Conservation (phyloP, 768 basidiomycete species). For the Auricularia sp. region DNA sequence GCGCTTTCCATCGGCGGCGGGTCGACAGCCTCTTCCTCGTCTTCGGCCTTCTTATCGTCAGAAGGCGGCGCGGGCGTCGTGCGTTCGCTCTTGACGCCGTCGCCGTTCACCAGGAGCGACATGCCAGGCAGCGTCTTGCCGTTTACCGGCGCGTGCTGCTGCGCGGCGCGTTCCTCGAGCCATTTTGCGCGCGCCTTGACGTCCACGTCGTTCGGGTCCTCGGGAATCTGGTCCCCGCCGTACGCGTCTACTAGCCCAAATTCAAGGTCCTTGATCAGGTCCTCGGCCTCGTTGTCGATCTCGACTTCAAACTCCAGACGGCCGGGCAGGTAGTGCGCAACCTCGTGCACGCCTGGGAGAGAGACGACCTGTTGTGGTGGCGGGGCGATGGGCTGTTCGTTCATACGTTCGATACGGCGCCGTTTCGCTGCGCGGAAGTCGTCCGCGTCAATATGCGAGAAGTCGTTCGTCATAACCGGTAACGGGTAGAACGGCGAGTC, state of each 20-base stretch:
- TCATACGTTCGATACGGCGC: conserved; percentile 72
- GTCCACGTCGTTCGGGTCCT: conserved; percentile 70
- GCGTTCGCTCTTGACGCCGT: conserved; percentile 27
- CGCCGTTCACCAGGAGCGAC: conserved; percentile 19
- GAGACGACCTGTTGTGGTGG: conserved; percentile 78
- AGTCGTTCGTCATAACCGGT: conserved; percentile 53
- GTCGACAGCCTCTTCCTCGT: conserved; percentile 56
- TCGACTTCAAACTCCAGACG: conserved; percentile 99
- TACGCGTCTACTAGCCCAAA: conserved; percentile 82
- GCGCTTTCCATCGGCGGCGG: conserved; percentile 76
- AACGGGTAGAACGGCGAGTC: conserved; percentile 70
- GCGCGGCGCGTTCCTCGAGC: conserved; percentile 30
- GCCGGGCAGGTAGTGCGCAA: conserved; percentile 87
- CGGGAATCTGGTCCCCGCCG: conserved; percentile 72
- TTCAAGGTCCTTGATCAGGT: conserved; percentile 89
- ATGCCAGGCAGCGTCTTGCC: conserved; percentile 24
- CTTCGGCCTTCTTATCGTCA: conserved; percentile 23
- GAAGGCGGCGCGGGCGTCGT: conserved; percentile 19
- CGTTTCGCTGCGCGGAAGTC: conserved; percentile 88
- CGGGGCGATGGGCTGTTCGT: conserved; percentile 35
- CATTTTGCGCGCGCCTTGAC: conserved; percentile 43
- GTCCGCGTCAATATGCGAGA: conserved; percentile 65
- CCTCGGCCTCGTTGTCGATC: conserved; percentile 93
- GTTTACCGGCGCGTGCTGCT: conserved; percentile 7
- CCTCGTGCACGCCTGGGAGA: conserved; percentile 84